Evolutionary conservation across 495 filamentous ascomycete species (phyloP).

Genomic region (Cercophora samala): DNA sequence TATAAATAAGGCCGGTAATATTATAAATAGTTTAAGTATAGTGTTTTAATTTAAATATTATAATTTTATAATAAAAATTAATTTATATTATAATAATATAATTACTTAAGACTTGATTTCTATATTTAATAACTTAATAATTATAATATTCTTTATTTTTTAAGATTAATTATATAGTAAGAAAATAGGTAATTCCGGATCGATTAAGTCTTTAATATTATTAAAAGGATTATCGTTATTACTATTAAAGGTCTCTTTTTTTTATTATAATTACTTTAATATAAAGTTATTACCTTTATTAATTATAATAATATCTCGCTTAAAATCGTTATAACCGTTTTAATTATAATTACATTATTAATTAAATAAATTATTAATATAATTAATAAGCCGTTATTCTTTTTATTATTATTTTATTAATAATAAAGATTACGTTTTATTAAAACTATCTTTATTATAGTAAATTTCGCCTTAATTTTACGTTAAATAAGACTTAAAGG

Average conservation of each 20-base stretch:
- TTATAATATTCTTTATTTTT: neutral
- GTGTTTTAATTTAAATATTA: slow-evolving; percentile 3
- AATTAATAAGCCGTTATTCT: no score
- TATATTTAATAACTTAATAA: no score
- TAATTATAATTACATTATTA: no score
- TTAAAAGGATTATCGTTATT: slow-evolving; percentile 3
- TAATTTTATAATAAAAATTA: neutral
- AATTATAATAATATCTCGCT: slow-evolving; percentile 9
- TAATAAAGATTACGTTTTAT: no score
- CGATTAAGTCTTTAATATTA: neutral
- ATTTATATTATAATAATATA: slow-evolving; percentile 3
- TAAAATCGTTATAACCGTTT: no score
- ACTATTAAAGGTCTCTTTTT: neutral
- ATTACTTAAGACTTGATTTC: neutral
- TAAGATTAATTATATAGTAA: neutral
- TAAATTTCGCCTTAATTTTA: no score
- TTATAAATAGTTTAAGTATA: neutral
- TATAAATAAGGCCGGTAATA: no score
- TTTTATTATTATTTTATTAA: no score
- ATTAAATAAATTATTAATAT: no score
- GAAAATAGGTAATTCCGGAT: slow-evolving; percentile 7
- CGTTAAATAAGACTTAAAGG: no score
- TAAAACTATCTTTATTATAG: no score
- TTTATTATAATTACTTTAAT: no score
- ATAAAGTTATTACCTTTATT: neutral